Base-by-base conservation (phyloP, 179 eudicot species). In the Nepenthes alata region DNA sequence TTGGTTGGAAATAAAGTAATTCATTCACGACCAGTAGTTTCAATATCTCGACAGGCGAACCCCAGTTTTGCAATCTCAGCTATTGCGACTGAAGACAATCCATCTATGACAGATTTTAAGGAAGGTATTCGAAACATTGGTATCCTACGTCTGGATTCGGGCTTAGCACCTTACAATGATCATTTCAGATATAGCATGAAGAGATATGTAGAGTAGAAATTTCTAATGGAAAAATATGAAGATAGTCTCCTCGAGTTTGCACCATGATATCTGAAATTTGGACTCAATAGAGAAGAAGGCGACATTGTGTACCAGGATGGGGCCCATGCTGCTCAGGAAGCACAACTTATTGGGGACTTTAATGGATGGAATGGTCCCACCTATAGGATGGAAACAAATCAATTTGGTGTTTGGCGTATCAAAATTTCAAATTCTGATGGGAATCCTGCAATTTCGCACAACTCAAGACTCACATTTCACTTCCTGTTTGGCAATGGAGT, bases 241-340 rank as follows among this genome's bases (percentile, higher is more conserved):
- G 96, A 87, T 8, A 75, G 94, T 74, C 88, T 94, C 61, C 94
- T 85, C 74, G 83, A 90, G 70, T 94, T 94, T 73, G 81, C 99
- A 60, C 77, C 67, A 90, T 97, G 99, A 72, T 90, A 87, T 73
- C 58, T 81, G 50, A 89, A 90, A 66, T 90, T 87, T 65, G 99
- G 99, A 63, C 87, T 94, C 54, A 83, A 87, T 63, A 84, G 78
- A 66, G 97, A 85, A 79, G 82, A 82, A 57, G 86, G 77, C 49
- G 68, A 78, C 70, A 79, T 90, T 66, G 83, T 85, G 57, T 94
- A 94, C 67, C 88, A 79, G 48, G 99, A 94, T 74, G 90, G 99
- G 99, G 97, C 97, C 61, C 99, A 97, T 64, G 95, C 94, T 62
- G 99, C 97, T 73, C 89, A 85, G 78, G 99, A 94, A 69, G 99